A percentile compares a stretch with the other conserved stretches of the same genome.
Conservation (phyloP, 2,329 filamentous ascomycete species). For the Saccharata proteae region DNA sequence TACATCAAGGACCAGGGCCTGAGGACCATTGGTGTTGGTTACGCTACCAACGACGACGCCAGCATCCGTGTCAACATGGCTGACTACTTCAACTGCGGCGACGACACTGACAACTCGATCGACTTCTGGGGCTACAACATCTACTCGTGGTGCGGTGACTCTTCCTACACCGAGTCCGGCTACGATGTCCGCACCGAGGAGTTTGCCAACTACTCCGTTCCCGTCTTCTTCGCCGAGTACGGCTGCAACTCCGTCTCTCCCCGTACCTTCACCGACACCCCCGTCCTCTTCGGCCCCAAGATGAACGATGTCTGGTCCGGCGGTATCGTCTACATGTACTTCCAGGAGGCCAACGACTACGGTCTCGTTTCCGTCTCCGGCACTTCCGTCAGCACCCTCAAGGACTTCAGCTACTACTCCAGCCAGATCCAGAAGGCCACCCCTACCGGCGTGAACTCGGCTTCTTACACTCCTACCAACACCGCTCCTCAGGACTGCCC, state of each 20-base stretch:
- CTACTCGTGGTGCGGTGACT: constrained; percentile 96
- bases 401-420: constrained; percentile 64
- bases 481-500: constrained; percentile 61
- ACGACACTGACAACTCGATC: constrained; percentile 48
- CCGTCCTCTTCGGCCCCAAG: constrained; percentile 61
- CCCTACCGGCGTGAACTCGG: constrained; percentile 53
- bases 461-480: constrained; percentile 63
- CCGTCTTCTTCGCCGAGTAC: constrained; percentile 97
- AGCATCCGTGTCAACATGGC: constrained; percentile 71
- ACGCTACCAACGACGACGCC: constrained; percentile 88
- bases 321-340: constrained; percentile 99
- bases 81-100: constrained; percentile 89
- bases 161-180: constrained; percentile 61
- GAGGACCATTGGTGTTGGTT: constrained; percentile 77
- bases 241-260: constrained; percentile 70
- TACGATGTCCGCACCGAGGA: constrained; percentile 75
- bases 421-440: constrained; percentile 55
- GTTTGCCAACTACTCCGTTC: constrained; percentile 80
- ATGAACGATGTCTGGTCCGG: constrained; percentile 89
- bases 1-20: constrained; percentile 77
- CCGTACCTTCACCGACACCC: constrained; percentile 77
- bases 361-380: constrained; percentile 58
- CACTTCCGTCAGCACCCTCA: constrained; percentile 50
- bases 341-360: constrained; percentile 81
- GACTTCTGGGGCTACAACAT: constrained; percentile 99